Evolutionary conservation across 202 grass and related monocot species (phyloP).

Genomic region (Digitaria exilis): DNA sequence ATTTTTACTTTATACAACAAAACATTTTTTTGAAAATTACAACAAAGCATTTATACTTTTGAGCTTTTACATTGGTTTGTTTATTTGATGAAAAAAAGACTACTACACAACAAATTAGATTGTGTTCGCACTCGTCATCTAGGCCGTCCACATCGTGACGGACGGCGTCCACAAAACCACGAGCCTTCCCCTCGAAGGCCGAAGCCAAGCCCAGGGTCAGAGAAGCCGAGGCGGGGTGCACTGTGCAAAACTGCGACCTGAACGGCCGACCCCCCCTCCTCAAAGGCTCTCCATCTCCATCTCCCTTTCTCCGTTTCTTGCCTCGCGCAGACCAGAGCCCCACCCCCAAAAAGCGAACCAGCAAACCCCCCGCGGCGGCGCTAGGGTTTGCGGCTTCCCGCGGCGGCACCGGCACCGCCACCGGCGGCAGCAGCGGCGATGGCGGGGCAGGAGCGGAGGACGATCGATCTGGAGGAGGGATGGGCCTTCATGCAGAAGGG

Average conservation of each 20-base stretch:
- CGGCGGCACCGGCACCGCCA: neutral
- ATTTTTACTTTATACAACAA: too few relatives aligned
- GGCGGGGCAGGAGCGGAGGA: slow-evolving; percentile 78
- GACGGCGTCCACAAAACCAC: neutral
- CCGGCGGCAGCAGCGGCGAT: slow-evolving; percentile 22
- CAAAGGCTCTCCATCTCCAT: neutral
- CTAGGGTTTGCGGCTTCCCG: slow-evolving; percentile 26
- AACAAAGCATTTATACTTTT: too few relatives aligned
- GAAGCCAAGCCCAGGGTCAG: neutral
- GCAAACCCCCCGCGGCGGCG: slow-evolving; percentile 19
- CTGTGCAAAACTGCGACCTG: neutral
- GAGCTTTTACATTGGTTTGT: too few relatives aligned
- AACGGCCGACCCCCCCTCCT: neutral
- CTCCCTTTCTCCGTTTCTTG: neutral
- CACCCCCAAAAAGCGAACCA: neutral
- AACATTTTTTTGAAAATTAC: too few relatives aligned
- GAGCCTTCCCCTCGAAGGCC: neutral
- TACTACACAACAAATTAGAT: neutral
- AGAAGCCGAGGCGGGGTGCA: neutral
- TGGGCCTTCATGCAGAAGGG: slow-evolving; percentile 92
- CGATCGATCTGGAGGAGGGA: slow-evolving; percentile 85
- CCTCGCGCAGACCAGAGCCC: neutral
- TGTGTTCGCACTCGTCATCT: neutral
- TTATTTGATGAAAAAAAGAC: too few relatives aligned
- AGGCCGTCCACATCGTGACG: neutral